Evolutionary conservation across 345 rosid genomes (phyloP), one percentile per base, ranked within the genome.

Genomic region (Camelina neglecta): DNA sequence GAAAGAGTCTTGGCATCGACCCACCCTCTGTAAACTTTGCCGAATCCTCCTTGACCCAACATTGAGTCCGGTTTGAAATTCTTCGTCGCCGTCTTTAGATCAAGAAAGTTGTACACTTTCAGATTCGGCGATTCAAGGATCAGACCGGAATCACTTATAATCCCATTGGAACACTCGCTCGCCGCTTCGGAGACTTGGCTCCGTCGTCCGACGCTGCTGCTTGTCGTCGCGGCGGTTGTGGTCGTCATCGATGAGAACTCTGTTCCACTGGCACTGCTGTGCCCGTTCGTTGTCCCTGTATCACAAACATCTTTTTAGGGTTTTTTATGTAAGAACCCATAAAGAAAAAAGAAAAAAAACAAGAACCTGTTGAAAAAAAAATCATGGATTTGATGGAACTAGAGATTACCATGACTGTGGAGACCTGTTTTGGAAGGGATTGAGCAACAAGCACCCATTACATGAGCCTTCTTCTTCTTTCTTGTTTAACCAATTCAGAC

Each of bases 11-110:
- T 87, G 29, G 77, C 88, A 71, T 93, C 89, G 8, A 93, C 49
- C 94, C 93, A 93, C 1, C 98, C 97, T 83, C 85, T 90, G 80
- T 75, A 93, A 53, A 93, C 98, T 61, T 71, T 86, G 1, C 98
- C 97, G 12, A 91, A 93, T 11, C 92, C 93, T 31, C 97, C 98
- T 75, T 90, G 86, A 2, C 96, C 97, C 83, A 93, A 72, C 75
- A 87, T 57, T 69, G 87, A 62, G 38, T 94, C 93, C 49, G 87
- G 11, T 64, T 65, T 84, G 73, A 93, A 92, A 69, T 83, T 87
- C 81, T 68, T 90, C 0, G 96, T 87, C 1, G 96, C 90, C 1
- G 64, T 67, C 75, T 72, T 88, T 76, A 91, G 73, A 39, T 92
- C 97, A 47, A 83, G 61, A 80, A 93, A 83, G 54, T 66, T 84